phyloP scores from a whole-genome alignment of 75 land plant species.

The Cryptomeria japonica region DNA sequence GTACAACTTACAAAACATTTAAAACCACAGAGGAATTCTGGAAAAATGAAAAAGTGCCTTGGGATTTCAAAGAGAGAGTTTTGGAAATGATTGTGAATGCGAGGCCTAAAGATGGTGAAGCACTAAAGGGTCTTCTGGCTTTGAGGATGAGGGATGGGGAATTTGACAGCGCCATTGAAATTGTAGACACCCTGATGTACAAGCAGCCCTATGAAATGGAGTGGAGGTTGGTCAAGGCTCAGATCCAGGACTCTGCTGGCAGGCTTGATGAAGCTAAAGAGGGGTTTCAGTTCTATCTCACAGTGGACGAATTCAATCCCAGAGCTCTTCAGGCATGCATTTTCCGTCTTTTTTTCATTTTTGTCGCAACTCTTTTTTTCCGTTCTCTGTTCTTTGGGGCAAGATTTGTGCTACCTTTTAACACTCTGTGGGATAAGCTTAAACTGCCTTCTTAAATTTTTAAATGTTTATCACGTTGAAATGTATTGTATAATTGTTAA shows the following conservation, averaged over 20 bases:
- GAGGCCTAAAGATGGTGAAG: constrained; percentile 32
- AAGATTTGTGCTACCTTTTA: background rate
- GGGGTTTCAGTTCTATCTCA: constrained; percentile 45
- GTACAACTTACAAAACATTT: background rate
- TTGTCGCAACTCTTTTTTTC: background rate
- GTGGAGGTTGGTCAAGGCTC: constrained; percentile 62
- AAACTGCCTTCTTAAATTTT: background rate
- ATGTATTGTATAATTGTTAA: background rate
- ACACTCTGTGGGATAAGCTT: background rate
- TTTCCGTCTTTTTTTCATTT: background rate
- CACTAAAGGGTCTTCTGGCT: constrained; percentile 43
- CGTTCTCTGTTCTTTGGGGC: background rate
- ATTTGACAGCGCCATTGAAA: constrained; percentile 42
- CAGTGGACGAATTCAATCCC: constrained; percentile 40
- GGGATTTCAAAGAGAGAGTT: constrained; percentile 14
- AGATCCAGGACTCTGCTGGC: constrained; percentile 55
- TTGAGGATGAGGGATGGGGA: constrained; percentile 49
- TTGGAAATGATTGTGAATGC: constrained; percentile 35
- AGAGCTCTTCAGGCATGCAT: constrained; percentile 62
- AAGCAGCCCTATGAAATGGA: constrained; percentile 52
- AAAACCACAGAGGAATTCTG: background rate
- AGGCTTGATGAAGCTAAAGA: constrained; percentile 37
- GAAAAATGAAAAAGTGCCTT: background rate
- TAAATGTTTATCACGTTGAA: background rate
- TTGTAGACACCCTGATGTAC: constrained; percentile 51